Conservation (phyloP, 2,329 filamentous ascomycete species). For the Gaeumannomyces sp. region DNA sequence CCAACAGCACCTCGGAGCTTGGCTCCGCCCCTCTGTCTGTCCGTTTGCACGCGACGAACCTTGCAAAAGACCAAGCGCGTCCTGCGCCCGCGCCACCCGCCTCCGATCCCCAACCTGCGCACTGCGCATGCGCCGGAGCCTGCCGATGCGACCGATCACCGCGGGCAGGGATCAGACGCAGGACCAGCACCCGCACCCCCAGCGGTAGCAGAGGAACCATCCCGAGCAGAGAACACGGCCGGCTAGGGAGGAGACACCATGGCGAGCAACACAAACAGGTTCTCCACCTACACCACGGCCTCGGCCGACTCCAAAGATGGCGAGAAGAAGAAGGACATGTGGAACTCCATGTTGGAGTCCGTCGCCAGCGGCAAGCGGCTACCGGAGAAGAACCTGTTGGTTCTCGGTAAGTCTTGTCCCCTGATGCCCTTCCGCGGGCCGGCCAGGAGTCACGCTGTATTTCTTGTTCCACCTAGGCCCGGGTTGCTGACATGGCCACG, state of each 20-base stretch:
- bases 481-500: slow-evolving; percentile 22
- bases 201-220: neutral
- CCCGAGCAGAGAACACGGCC: neutral
- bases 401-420: slow-evolving; percentile 57
- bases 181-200: neutral
- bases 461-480: neutral
- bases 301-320: slow-evolving; percentile 51
- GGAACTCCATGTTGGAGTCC: slow-evolving; percentile 87
- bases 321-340: slow-evolving; percentile 82
- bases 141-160: neutral
- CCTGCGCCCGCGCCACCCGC: neutral
- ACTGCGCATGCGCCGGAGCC: neutral
- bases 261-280: slow-evolving; percentile 41
- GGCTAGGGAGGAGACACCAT: slow-evolving; percentile 1
- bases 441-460: neutral
- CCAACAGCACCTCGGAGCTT: neutral
- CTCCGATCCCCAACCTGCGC: neutral
- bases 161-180: slow-evolving; percentile 1
- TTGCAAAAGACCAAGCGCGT: neutral
- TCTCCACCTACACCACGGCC: slow-evolving; percentile 52
- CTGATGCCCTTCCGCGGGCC: neutral
- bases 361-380: slow-evolving; percentile 86
- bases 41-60: neutral
- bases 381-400: slow-evolving; percentile 84
- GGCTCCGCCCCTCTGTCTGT: neutral